These are phyloP conservation scores for Gonium pectorale DNA, from an alignment of 139 green algal genomes.

Conservation along the genomic window DNA sequence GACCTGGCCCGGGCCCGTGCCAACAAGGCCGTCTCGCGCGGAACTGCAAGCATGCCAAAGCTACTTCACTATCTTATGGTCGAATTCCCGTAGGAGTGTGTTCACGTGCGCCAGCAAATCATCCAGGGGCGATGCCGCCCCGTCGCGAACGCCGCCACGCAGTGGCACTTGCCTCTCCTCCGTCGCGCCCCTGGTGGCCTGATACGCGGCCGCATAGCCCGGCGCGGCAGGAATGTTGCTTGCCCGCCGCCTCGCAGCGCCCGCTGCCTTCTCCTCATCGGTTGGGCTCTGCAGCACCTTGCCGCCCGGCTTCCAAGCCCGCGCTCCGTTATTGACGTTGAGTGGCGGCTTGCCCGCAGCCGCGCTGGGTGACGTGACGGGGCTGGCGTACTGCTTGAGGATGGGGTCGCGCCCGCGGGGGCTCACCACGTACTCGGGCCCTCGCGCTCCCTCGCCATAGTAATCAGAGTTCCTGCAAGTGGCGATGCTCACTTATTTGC, in stretches of 20 bases:
- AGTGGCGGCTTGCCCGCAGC: background rate
- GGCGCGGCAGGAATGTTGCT: constrained; percentile 30
- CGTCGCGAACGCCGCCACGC: no score
- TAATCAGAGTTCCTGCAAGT: constrained; percentile 37
- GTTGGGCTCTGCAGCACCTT: background rate
- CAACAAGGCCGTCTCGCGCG: no score
- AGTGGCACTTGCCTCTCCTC: background rate
- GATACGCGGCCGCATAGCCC: background rate
- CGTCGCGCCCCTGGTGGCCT: background rate
- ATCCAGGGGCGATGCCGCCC: constrained; percentile 26
- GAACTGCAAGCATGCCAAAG: no score
- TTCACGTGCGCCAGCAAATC: constrained; percentile 51
- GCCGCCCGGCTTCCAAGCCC: background rate
- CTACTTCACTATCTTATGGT: constrained; percentile 13
- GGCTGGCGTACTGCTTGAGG: background rate
- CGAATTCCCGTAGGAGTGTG: constrained; percentile 44
- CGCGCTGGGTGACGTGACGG: background rate
- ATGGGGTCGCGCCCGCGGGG: background rate
- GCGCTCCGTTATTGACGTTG: background rate
- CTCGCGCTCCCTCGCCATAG: no score
- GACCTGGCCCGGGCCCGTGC: no score
- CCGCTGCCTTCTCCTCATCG: background rate
- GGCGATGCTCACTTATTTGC: no score
- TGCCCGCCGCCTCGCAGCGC: background rate
- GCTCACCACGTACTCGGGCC: background rate